phyloP scores from a whole-genome alignment of 192 early-diverging fungal genomes.

The Piromyces sp. region DNA sequence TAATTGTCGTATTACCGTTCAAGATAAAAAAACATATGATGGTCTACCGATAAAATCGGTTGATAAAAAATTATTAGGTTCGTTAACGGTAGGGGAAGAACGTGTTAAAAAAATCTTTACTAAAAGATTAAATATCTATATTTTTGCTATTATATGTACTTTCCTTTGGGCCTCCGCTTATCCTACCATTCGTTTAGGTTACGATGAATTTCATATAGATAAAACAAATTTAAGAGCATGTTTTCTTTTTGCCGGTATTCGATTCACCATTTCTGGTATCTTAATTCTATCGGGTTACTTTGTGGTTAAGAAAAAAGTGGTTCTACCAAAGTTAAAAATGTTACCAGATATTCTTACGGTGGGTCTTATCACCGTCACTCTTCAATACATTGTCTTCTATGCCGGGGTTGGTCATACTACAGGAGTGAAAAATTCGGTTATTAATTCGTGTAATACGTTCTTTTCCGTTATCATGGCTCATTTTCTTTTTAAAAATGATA shows the following conservation, averaged over 20 bases:
- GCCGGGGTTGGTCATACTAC: neutral
- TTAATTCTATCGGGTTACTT: neutral
- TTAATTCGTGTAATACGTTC: neutral
- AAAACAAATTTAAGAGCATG: neutral
- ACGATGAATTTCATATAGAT: neutral
- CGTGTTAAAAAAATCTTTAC: neutral
- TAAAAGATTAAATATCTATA: neutral
- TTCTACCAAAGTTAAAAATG: neutral
- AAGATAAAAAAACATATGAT: no score
- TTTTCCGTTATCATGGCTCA: neutral
- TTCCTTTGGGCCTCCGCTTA: neutral
- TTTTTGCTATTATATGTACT: neutral
- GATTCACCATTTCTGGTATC: neutral
- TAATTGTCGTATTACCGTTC: neutral
- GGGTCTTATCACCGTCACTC: neutral
- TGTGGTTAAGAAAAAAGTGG: neutral
- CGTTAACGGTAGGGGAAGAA: neutral
- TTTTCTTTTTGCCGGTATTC: neutral
- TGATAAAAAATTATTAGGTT: neutral
- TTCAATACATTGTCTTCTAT: neutral
- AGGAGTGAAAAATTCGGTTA: neutral
- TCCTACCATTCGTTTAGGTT: neutral
- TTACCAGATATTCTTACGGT: neutral
- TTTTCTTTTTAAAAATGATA: neutral
- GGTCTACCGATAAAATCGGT: neutral